Base-by-base conservation (phyloP, 257 asterid genomes). In the Przewalskia tangutica region DNA sequence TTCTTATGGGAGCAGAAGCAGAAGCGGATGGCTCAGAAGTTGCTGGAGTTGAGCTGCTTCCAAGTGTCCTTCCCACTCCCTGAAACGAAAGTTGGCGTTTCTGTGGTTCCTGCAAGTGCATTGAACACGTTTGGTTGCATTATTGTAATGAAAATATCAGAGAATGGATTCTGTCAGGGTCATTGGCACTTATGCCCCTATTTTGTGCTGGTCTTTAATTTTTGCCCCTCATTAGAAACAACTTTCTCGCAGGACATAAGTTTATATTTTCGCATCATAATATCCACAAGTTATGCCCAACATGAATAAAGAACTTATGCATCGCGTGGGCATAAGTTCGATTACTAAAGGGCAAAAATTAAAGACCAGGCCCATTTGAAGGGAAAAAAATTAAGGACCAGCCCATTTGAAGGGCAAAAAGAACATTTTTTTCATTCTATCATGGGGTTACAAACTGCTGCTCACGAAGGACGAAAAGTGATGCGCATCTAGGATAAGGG, bases 31-130 rank as follows among this genome's bases (percentile, higher is more conserved):
- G 83, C 84, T 85, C 94, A 1, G 89, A 77, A 56, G 76, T 89
- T 50, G 89, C 86, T 53, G 77, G 81, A 44, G 85, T 84, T 53
- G 91, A 83, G 90, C 88, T 89, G 85, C 94, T 89, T 16, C 98
- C 98, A 1, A 94, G 94, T 84, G 97, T 93, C 88, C 99, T 90
- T 27, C 98, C 98, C 18, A 87, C 89, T 4, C 99, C 97, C 81
- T 90, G 98, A 90, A 94, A 96, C 34, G 94, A 88, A 82, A 60
- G 83, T 40, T 17, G 81, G 9, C 27, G 88, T 60, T 73, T 85
- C 89, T 89, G 97, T 40, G 94, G 97, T 82, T 93, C 98, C 97
- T 96, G 90, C 76, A 84, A 82, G 82, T 65, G 60, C n/a, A 34
- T 44, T 71, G 40, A 36, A 73, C 46, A 73, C 6, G 60, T 46